Evolutionary conservation across 2,329 filamentous ascomycete species (phyloP), one percentile per base, ranked within the genome.

Genomic region (Orbilia blumenaviensis): DNA sequence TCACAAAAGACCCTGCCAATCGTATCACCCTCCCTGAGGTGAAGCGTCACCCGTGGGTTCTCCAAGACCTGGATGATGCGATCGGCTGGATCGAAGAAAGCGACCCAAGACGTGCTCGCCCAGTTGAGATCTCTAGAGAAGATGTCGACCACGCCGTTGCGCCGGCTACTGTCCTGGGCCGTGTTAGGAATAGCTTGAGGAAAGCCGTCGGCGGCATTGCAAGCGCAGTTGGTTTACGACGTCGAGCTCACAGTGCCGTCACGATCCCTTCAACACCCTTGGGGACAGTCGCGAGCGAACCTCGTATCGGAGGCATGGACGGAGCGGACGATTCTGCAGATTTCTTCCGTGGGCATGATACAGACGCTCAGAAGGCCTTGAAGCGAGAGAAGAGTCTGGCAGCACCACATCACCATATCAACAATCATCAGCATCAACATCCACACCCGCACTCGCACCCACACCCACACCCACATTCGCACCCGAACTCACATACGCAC

Each of bases 141-240:
- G 95, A 99, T 83, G 89, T 99, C 80, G 94, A 93, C 50, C 89
- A 89, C 66, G 95, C 95, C 68, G 95, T 99, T 66, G 91, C 96
- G 14, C 94, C 94, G 36, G 89, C 97, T 60, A 94, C 91, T 6
- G 89, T 97, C 77, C 86, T 98, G 18, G 92, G 97, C 81, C 90
- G 93, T 34, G 91, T 95, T 58, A 89, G 90, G 52, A 96, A 92
- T 10, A 92, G 89, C 41, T 87, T 96, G 58, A 90, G 90, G 83
- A 90, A 90, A 81, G 86, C 87, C 2, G 85, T 89, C 4, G 87
- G 85, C 66, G 90, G 89, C 82, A 87, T 90, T 61, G 89, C 89
- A 32, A 79, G 79, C 56, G 81, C 79, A 16, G 80, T 81, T 18
- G 80, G 82, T 48, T 82, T 79, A 58, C 69, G 80, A 34, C 78